phyloP scores from a whole-genome alignment of 306 rosid genomes.

The Sesbania bispinosa region DNA sequence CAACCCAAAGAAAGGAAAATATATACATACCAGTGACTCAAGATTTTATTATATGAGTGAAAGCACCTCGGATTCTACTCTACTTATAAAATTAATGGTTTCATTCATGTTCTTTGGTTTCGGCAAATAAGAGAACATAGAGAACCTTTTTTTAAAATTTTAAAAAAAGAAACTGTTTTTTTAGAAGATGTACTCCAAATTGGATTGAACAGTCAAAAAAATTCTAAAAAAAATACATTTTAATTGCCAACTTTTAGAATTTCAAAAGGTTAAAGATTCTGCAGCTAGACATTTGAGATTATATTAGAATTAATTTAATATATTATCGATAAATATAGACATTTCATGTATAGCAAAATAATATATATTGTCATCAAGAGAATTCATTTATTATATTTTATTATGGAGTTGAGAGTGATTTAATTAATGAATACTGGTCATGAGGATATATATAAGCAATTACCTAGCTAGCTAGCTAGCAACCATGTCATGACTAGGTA shows the following conservation, averaged over 20 bases:
- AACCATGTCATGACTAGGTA: too few species aligned
- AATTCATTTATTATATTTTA: conserved; percentile 23
- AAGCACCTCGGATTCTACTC: conserved; percentile 26
- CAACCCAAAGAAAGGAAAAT: conserved; percentile 3
- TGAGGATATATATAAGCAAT: too few species aligned
- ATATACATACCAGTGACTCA: conserved; percentile 8
- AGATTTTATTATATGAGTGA: not conserved
- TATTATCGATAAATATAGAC: not conserved
- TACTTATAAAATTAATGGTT: not conserved
- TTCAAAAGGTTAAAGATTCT: conserved; percentile 30
- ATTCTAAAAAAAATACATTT: not conserved
- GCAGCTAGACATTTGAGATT: not conserved
- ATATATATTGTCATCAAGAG: not conserved
- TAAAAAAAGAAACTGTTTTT: not conserved
- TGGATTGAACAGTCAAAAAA: conserved; percentile 29
- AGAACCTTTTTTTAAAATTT: not conserved
- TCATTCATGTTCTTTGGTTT: conserved; percentile 12
- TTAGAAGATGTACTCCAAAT: conserved; percentile 21
- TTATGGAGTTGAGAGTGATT: not conserved
- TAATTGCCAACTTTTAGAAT: conserved; percentile 15
- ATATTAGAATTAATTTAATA: not conserved
- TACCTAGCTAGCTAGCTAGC: too few species aligned
- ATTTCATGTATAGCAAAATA: not conserved
- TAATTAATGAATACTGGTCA: conserved; percentile 12
- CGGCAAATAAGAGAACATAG: not conserved